Base-by-base conservation (phyloP, 2,329 filamentous ascomycete genomes). In the Cercospora sesami region DNA sequence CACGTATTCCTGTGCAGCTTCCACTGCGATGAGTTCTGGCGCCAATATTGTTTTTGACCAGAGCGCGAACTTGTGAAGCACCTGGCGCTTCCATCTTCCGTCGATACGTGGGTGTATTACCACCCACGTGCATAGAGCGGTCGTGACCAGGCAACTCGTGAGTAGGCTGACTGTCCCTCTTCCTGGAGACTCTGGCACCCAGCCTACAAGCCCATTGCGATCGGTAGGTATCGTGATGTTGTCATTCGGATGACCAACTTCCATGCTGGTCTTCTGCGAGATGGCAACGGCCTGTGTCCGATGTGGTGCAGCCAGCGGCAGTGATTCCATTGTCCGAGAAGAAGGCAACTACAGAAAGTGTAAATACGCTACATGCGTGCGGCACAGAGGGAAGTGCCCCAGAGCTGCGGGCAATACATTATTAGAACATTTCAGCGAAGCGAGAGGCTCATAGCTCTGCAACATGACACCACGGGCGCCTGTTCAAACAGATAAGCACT, bases 61-160 rank as follows among this genome's bases (percentile, higher is more conserved):
- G 55, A 77, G 69, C 4, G 70, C 72, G 18, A 76, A 14, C 59
- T 79, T 79, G 67, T 78, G 75, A 26, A 70, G 39, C 6, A 74
- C 14, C 23, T 65, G 61, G 14, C 68, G 61, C 30, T 59, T 55
- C 12, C 66, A 69, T 31, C 74, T 68, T 36, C 71, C 74, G 64
- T 73, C 69, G n/a, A 77, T 75, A 21, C 78, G 78, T n/a, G 78
- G 72, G 66, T 81, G 78, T 42, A 80, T 76, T 59, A 73, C 73
- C 2, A 78, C 74, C 75, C 77, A 81, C 14, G 77, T 79, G 66
- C 77, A 79, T 30, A 81, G 67, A 42, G 78, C 76, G 14, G 77
- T 78, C 1, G 79, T 80, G 23, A 71, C 68, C 23, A 79, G 65
- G 66, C 75, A 77, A 14, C 69, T 77, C 48, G 73, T 70, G 36